Conservation (phyloP, 495 filamentous ascomycete genomes). For the Daldinia loculata region DNA sequence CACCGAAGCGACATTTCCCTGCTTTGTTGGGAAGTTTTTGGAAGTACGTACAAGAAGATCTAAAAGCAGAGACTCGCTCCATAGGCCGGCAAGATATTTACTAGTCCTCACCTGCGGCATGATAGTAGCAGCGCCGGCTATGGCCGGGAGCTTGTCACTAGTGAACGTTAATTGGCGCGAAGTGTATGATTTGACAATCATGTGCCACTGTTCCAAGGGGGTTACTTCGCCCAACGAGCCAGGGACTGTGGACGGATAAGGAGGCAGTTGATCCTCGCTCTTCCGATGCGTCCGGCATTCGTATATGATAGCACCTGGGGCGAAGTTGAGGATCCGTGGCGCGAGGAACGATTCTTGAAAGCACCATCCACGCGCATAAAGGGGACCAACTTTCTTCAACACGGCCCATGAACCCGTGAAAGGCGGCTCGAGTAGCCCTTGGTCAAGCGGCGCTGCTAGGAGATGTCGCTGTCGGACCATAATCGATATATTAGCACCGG, state of each 20-base stretch:
- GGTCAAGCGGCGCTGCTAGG: constrained; percentile 29
- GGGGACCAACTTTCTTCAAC: neutral
- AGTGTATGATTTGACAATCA: constrained; percentile 42
- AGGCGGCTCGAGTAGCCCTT: constrained; percentile 29
- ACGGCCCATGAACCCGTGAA: constrained; percentile 1
- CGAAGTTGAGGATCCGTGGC: constrained; percentile 23
- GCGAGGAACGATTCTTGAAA: constrained; percentile 34
- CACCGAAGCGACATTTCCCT: too few relatives aligned
- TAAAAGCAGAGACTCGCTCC: constrained; percentile 41
- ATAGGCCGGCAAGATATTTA: constrained; percentile 37
- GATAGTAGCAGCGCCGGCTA: constrained; percentile 15
- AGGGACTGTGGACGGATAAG: constrained; percentile 23
- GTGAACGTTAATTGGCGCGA: constrained; percentile 30
- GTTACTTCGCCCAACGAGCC: constrained; percentile 20
- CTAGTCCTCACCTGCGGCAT: constrained; percentile 30
- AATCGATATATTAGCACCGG: constrained; percentile 17
- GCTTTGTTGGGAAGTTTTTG: neutral
- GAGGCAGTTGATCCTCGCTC: constrained; percentile 32
- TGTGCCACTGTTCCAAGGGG: constrained; percentile 34
- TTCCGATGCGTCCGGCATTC: constrained; percentile 28
- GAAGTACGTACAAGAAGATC: constrained; percentile 12
- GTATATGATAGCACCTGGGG: constrained; percentile 28
- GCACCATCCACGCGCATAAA: constrained; percentile 30
- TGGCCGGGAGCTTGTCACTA: constrained; percentile 35
- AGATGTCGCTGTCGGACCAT: constrained; percentile 29